A percentile compares a stretch with the other conserved stretches of the same genome.
These are phyloP conservation scores for Chaetomium sp. DNA, from an alignment of 2,329 filamentous ascomycete species.

Conservation along the genomic window DNA sequence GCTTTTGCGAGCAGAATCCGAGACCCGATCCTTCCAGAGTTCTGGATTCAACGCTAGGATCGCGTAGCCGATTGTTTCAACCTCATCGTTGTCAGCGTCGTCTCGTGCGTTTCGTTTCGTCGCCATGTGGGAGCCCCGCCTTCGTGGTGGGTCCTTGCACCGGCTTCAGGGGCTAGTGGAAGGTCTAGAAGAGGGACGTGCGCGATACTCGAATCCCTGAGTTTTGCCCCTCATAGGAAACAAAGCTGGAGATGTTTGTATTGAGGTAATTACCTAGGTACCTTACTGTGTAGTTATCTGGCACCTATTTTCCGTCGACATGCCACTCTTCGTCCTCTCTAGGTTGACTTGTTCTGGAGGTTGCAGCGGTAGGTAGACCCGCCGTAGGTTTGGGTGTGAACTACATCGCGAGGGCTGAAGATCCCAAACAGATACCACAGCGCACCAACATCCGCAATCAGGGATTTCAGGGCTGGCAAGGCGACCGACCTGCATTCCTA, in stretches of 20 bases:
- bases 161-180: neutral
- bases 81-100: constrained; percentile 4
- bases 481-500: neutral
- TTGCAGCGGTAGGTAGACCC: no score
- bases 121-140: constrained; percentile 8
- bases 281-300: no score
- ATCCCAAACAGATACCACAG: neutral
- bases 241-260: neutral
- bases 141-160: constrained; percentile 11
- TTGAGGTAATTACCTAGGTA: neutral
- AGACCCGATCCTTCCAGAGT: neutral
- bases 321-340: neutral
- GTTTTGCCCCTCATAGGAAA: neutral
- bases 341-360: no score
- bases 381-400: neutral
- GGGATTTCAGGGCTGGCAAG: neutral
- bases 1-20: neutral
- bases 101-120: constrained; percentile 32
- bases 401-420: neutral
- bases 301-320: neutral
- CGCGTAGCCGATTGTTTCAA: neutral
- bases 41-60: neutral
- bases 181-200: constrained; percentile 4
- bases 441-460: neutral
- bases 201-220: neutral